Conservation (phyloP, 768 basidiomycete genomes). For the Gelatoporia subvermispora region DNA sequence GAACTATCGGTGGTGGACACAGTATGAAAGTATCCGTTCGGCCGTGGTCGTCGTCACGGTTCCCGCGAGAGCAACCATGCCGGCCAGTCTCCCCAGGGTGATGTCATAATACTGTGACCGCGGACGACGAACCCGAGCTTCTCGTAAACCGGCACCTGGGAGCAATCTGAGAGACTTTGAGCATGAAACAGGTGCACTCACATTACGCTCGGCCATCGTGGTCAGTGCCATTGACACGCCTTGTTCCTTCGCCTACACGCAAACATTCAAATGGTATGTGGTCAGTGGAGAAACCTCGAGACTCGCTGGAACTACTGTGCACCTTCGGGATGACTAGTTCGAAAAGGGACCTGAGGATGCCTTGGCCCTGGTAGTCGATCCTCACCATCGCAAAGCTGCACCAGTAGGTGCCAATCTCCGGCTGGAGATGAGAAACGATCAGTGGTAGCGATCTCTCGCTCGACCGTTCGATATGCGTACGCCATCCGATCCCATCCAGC, state of each 20-base stretch:
- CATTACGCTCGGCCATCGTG: slow-evolving; percentile 3
- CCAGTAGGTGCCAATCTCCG: slow-evolving; percentile 8
- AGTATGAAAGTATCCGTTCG: too few species aligned
- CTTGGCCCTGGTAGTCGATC: slow-evolving; percentile 13
- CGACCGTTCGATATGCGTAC: too few species aligned
- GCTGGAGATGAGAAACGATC: too few species aligned
- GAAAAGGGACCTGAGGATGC: slow-evolving; percentile 9
- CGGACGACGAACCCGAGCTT: neutral
- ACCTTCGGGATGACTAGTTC: slow-evolving; percentile 7
- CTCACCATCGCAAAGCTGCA: slow-evolving; percentile 12
- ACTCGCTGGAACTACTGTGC: neutral
- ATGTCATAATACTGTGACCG: neutral
- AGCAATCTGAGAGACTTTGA: neutral
- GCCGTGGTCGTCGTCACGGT: too few species aligned
- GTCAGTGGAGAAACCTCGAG: neutral
- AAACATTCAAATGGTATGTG: neutral
- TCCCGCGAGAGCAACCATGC: neutral
- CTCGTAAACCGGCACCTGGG: slow-evolving; percentile 1
- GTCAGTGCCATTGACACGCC: slow-evolving; percentile 4
- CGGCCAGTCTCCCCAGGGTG: slow-evolving; percentile 5
- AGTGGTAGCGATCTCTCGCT: too few species aligned
- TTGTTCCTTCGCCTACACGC: slow-evolving; percentile 5
- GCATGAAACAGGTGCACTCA: neutral
- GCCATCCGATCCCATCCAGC: too few species aligned
- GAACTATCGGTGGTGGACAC: too few species aligned